These are phyloP conservation scores for Trichosporon coremiiforme DNA, from an alignment of 1,284 basidiomycete species.

Conservation along the genomic window DNA sequence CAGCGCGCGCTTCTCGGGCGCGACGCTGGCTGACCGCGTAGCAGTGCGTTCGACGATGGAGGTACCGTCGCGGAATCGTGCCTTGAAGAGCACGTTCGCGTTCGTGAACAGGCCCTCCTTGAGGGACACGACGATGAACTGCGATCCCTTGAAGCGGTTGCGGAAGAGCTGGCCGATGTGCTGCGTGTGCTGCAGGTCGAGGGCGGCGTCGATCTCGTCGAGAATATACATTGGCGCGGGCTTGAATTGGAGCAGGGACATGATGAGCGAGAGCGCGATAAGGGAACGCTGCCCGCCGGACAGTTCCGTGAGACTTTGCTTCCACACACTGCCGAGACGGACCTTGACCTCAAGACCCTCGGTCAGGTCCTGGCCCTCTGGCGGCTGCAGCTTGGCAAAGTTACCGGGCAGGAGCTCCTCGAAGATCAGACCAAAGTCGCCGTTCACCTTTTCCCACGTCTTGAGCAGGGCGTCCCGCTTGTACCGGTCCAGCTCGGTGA, in stretches of 20 bases:
- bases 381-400: slow-evolving; percentile 91
- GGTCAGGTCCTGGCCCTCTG: slow-evolving; percentile 89
- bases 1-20: background rate
- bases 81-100: slow-evolving; percentile 93
- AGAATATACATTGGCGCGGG: slow-evolving; percentile 99
- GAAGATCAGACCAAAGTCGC: slow-evolving; percentile 96
- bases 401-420: slow-evolving; percentile 94
- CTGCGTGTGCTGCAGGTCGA: slow-evolving; percentile 93
- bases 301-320: slow-evolving; percentile 92
- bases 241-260: slow-evolving; percentile 97
- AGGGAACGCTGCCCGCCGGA: slow-evolving; percentile 96
- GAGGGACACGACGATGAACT: slow-evolving; percentile 96
- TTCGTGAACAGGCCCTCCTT: slow-evolving; percentile 98
- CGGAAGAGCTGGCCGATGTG: slow-evolving; percentile 96
- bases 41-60: slow-evolving; percentile 72
- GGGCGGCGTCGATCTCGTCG: slow-evolving; percentile 96
- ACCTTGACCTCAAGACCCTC: slow-evolving; percentile 99
- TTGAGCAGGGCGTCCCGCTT: slow-evolving; percentile 90
- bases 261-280: slow-evolving; percentile 94
- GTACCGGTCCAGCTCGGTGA: slow-evolving; percentile 88
- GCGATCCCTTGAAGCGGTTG: slow-evolving; percentile 89
- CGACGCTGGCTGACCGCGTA: slow-evolving; percentile 32
- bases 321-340: slow-evolving; percentile 91
- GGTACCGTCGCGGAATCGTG: slow-evolving; percentile 87
- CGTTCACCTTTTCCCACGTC: slow-evolving; percentile 93